phyloP scores from a whole-genome alignment of 345 rosid species.

The Hibiscus mutabilis region DNA sequence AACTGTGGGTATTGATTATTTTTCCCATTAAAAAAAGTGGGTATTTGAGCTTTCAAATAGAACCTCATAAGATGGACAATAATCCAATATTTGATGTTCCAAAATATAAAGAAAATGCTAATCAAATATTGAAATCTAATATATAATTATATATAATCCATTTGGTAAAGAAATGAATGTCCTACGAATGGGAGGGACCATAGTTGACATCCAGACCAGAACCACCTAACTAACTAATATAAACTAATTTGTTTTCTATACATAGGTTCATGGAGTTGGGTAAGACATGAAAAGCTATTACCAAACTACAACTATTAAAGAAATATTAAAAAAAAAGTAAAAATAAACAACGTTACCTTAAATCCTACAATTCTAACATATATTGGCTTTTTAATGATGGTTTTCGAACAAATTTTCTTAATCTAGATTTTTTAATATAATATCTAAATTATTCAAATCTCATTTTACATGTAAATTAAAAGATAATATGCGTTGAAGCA shows the following conservation, averaged over 20 bases:
- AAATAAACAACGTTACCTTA: not conserved
- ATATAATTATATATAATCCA: not conserved
- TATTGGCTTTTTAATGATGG: too few relatives aligned
- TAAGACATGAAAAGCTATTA: constrained; percentile 12
- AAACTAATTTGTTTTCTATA: constrained; percentile 1
- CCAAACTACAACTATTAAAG: constrained; percentile 17
- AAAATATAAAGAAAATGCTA: not conserved
- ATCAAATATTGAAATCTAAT: not conserved
- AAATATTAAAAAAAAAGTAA: not conserved
- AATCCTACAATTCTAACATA: too few relatives aligned
- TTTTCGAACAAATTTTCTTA: too few relatives aligned
- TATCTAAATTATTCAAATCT: too few relatives aligned
- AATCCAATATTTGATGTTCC: not conserved
- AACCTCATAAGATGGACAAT: not conserved
- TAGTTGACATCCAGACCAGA: not conserved
- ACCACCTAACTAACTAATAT: constrained; percentile 20
- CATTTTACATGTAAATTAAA: too few relatives aligned
- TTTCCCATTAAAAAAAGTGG: too few relatives aligned
- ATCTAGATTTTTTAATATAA: too few relatives aligned
- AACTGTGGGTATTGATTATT: not conserved
- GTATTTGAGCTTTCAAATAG: not conserved
- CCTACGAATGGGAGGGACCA: constrained; percentile 12
- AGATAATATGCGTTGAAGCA: too few relatives aligned
- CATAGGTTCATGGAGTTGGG: constrained; percentile 17
- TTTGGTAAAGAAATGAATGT: constrained; percentile 13